These are phyloP conservation scores for Hyaloscypha variabilis DNA, from an alignment of 495 filamentous ascomycete genomes.

Conservation along the genomic window DNA sequence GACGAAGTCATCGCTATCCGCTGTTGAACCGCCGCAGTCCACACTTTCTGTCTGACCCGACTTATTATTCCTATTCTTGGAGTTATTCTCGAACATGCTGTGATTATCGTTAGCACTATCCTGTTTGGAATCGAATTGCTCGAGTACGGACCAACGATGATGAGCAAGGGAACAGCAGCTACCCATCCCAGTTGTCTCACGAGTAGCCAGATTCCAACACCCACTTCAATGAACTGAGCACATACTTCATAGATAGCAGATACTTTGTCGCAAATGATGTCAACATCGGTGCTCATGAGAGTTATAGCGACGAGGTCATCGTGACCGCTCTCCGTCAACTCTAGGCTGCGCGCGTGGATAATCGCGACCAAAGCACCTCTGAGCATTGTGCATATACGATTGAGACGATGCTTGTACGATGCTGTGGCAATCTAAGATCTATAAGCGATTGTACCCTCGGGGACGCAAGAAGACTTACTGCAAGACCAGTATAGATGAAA, in stretches of 20 bases:
- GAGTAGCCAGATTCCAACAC: conserved; percentile 60
- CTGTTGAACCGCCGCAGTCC: conserved; percentile 53
- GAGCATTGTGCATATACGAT: conserved; percentile 60
- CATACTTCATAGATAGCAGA: conserved; percentile 44
- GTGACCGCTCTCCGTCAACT: conserved; percentile 31
- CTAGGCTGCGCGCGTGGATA: conserved; percentile 56
- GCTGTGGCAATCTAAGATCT: conserved; percentile 48
- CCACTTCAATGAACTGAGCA: conserved; percentile 60
- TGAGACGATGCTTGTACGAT: conserved; percentile 57
- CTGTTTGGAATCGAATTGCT: too few relatives aligned
- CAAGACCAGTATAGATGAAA: conserved; percentile 63
- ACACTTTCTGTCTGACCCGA: conserved; percentile 52
- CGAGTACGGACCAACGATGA: conserved; percentile 51
- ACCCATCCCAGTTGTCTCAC: conserved; percentile 58
- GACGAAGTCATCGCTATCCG: conserved; percentile 53
- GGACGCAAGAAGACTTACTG: conserved; percentile 46
- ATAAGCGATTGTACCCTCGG: too few relatives aligned
- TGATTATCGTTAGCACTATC: too few relatives aligned
- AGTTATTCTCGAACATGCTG: conserved; percentile 44
- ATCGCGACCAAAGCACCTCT: conserved; percentile 59
- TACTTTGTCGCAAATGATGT: conserved; percentile 31
- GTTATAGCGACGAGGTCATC: conserved; percentile 59
- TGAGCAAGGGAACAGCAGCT: conserved; percentile 55
- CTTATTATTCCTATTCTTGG: too few relatives aligned
- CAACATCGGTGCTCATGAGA: conserved; percentile 57